A percentile compares a stretch with the other conserved stretches of the same genome.
Conservation (phyloP, 2,329 filamentous ascomycete species). For the Huntiella omanensis region DNA sequence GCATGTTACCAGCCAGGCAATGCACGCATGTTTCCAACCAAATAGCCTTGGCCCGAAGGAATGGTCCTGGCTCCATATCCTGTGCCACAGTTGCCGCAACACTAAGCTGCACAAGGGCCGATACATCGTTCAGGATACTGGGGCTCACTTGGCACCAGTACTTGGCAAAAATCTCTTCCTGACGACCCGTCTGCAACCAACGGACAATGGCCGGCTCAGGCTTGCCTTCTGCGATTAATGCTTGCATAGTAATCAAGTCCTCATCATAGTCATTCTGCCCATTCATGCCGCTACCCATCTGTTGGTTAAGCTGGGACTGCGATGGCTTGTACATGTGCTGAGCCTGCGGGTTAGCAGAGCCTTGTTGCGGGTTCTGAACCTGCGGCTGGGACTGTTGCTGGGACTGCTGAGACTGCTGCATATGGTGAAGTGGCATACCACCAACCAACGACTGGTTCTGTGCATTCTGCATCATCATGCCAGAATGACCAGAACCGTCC, state of each 20-base stretch:
- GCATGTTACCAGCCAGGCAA: conserved; percentile 29
- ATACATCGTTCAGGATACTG: conserved; percentile 32
- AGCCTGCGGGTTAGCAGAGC: conserved; percentile 10
- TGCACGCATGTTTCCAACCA: conserved; percentile 44
- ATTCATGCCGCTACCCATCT: conserved; percentile 3
- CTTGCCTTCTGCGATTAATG: conserved; percentile 40
- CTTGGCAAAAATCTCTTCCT: conserved; percentile 42
- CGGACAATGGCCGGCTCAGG: conserved; percentile 45
- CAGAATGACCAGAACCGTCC: conserved; percentile 15
- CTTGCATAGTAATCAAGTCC: conserved; percentile 41
- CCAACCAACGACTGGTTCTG: conserved; percentile 49
- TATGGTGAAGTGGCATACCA: conserved; percentile 24
- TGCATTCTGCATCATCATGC: conserved; percentile 15
- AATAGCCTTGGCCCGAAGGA: conserved; percentile 35
- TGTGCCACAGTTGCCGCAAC: conserved; percentile 45
- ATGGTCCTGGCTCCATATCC: conserved; percentile 32
- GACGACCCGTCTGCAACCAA: conserved; percentile 46
- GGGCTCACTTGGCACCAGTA: conserved; percentile 19
- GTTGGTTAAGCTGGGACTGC: conserved; percentile 13
- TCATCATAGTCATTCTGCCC: conserved; percentile 16
- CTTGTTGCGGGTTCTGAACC: conserved; percentile 18
- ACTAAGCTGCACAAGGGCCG: conserved; percentile 42
- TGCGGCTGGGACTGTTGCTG: conserved; percentile 28
- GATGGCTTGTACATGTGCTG: conserved; percentile 12
- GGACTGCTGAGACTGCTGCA: conserved; percentile 19